phyloP scores from a whole-genome alignment of 176 grass and related monocot genomes.

The Carex scoparia region DNA sequence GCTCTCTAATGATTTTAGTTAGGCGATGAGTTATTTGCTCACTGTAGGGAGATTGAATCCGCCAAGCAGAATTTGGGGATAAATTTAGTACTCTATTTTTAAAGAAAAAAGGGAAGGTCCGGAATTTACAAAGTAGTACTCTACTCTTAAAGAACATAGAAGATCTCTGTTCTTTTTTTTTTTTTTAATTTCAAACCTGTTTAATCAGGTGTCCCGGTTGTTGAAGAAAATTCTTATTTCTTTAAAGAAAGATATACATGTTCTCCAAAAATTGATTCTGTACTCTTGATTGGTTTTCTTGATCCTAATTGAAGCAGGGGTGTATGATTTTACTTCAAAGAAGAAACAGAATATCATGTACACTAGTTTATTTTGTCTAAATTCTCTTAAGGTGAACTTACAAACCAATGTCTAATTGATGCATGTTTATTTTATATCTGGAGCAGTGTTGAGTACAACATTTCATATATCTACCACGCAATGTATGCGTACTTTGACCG shows the following conservation, averaged over 20 bases:
- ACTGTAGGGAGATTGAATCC: neutral
- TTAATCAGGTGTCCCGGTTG: no score
- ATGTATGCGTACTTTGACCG: slow-evolving; percentile 48
- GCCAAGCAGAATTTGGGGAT: neutral
- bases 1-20: neutral
- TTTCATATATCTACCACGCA: slow-evolving; percentile 40
- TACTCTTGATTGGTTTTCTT: neutral
- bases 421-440: slow-evolving; percentile 6
- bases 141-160: neutral
- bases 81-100: neutral
- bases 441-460: slow-evolving; percentile 38
- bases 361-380: neutral
- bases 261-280: neutral
- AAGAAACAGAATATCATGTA: neutral
- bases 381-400: neutral
- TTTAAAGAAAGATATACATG: neutral
- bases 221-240: no score
- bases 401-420: neutral
- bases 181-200: neutral
- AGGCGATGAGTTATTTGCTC: neutral
- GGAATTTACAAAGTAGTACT: neutral
- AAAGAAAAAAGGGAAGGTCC: neutral
- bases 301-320: neutral
- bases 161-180: neutral
- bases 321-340: neutral